These are phyloP conservation scores for Zygosaccharomyces gambellarensis DNA, from an alignment of 805 yeast genomes.

Conservation along the genomic window DNA sequence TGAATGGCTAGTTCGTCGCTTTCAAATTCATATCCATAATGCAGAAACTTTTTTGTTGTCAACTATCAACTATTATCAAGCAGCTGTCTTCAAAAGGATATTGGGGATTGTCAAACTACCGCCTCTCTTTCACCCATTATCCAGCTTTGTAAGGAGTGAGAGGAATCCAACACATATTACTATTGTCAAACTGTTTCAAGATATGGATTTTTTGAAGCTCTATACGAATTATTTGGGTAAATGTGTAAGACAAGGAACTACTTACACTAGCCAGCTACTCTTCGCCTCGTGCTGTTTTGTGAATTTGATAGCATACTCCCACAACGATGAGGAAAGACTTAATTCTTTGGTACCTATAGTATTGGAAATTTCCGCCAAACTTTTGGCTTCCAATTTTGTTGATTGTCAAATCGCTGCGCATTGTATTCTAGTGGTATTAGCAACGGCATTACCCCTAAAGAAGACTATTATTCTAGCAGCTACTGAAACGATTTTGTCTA, in stretches of 20 bases:
- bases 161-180: conserved; percentile 62
- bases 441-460: conserved; percentile 63
- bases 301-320: conserved; percentile 56
- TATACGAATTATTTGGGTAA: conserved; percentile 50
- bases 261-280: conserved; percentile 66
- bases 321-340: conserved; percentile 40
- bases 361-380: conserved; percentile 53
- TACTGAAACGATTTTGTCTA: conserved; percentile 49
- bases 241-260: conserved; percentile 46
- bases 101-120: conserved; percentile 74
- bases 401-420: conserved; percentile 82
- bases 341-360: conserved; percentile 50
- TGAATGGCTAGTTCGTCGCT: conserved; percentile 94
- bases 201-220: conserved; percentile 59
- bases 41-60: conserved; percentile 68
- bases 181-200: conserved; percentile 68
- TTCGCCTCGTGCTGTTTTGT: conserved; percentile 71
- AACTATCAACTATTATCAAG: conserved; percentile 73
- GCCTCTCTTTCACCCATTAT: conserved; percentile 68
- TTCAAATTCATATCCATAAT: conserved; percentile 75
- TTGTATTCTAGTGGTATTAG: conserved; percentile 71
- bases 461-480: conserved; percentile 54
- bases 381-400: conserved; percentile 43
- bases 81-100: conserved; percentile 69
- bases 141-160: conserved; percentile 58